Conservation (phyloP, 2,329 filamentous ascomycete genomes). For the Sclerotinia borealis region DNA sequence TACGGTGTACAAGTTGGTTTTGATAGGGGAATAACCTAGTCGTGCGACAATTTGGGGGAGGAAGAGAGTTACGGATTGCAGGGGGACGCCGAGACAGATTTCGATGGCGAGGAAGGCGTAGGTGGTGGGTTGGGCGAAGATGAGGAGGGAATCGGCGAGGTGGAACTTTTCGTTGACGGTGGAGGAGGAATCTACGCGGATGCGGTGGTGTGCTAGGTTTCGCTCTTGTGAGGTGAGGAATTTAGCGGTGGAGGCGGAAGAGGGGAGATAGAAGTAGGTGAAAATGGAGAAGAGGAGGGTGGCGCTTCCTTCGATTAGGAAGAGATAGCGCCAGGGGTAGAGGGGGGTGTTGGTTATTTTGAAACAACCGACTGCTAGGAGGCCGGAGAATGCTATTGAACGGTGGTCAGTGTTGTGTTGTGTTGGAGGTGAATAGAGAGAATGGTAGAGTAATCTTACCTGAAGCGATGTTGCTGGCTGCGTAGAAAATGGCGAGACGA, state of each 20-base stretch:
- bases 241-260: conserved; percentile 25
- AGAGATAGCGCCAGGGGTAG: conserved; percentile 46
- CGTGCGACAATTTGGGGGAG: conserved; percentile 49
- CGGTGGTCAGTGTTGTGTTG: not conserved
- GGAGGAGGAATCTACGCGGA: conserved; percentile 56
- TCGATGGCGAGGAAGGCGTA: conserved; percentile 46
- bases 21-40: conserved; percentile 43
- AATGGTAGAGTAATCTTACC: not conserved
- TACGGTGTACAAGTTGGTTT: conserved; percentile 75
- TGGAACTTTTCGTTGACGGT: conserved; percentile 48
- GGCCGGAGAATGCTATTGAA: conserved; percentile 45
- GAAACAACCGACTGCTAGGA: conserved; percentile 38
- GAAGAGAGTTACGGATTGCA: conserved; percentile 50
- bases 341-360: conserved; percentile 45
- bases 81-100: conserved; percentile 53
- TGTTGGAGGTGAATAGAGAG: too few relatives aligned
- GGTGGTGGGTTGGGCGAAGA: conserved; percentile 44
- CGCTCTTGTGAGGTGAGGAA: conserved; percentile 32
- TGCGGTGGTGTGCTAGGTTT: conserved; percentile 31
- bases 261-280: conserved; percentile 34
- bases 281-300: conserved; percentile 30
- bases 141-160: conserved; percentile 44
- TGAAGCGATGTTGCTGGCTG: not conserved
- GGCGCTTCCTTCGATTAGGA: conserved; percentile 39
- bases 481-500: conserved; percentile 65